A percentile compares a stretch with the other conserved stretches of the same genome.
Conservation (phyloP, 2,329 filamentous ascomycete genomes). For the Colletotrichum siamense region DNA sequence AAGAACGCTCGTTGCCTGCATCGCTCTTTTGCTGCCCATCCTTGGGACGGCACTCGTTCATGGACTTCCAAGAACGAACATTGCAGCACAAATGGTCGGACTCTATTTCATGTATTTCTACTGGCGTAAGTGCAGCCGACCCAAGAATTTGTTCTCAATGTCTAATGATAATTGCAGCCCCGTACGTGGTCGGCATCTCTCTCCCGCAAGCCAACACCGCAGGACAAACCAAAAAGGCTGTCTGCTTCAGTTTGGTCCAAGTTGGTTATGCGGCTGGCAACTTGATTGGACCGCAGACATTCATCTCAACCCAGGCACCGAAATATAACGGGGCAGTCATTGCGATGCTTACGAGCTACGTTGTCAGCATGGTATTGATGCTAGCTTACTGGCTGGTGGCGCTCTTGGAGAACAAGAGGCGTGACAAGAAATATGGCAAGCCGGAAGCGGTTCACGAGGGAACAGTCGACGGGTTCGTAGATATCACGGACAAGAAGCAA, state of each 20-base stretch:
- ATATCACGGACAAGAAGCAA: neutral
- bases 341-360: slow-evolving; percentile 23
- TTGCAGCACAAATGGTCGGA: neutral
- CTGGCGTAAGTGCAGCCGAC: neutral
- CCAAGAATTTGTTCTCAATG: neutral
- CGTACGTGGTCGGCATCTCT: neutral
- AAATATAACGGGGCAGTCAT: slow-evolving; percentile 36
- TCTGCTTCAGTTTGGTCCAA: slow-evolving; percentile 50
- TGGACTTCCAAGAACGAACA: neutral
- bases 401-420: neutral
- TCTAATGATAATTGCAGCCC: slow-evolving; percentile 20
- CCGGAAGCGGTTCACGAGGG: neutral
- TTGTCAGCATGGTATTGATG: neutral
- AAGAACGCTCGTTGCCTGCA: slow-evolving; percentile 27
- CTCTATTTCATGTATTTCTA: neutral
- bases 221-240: slow-evolving; percentile 45
- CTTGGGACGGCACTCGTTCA: neutral
- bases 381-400: neutral
- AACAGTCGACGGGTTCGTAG: neutral
- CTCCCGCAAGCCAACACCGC: slow-evolving; percentile 33
- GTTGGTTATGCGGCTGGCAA: slow-evolving; percentile 47
- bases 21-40: neutral
- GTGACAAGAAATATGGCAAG: neutral
- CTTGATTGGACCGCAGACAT: slow-evolving; percentile 46
- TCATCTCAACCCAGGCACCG: slow-evolving; percentile 37